Base-by-base conservation (phyloP, 2,329 filamentous ascomycete species). In the Coniochaeta hoffmannii region DNA sequence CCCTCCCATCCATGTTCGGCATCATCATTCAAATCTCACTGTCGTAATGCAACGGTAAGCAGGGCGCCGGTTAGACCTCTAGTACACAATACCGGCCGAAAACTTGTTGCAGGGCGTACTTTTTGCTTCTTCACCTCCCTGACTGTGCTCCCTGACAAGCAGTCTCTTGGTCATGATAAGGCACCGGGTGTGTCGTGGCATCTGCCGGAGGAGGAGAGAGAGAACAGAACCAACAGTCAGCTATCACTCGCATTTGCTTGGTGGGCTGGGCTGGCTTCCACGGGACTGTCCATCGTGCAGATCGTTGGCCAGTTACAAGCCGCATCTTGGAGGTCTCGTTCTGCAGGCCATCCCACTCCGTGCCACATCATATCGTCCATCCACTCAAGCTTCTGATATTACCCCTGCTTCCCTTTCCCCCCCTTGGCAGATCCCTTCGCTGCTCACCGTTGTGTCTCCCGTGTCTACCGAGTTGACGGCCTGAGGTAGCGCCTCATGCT, bases 401-500 rank as follows among this genome's bases (percentile, higher is more conserved):
- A 10, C 36, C 36, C 41, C 41, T 46, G 41, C n/a, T n/a, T n/a
- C n/a, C n/a, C n/a, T n/a, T n/a, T n/a, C n/a, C n/a, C n/a, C 41
- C 41, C 36, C 41, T 19, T 28, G 22, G 24, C 24, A 24, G 22
- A 7, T 36, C 38, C 38, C 14, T 44, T 9, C 38, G 9, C 22
- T 28, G 41, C 41, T 30, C 34, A 38, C 50, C 38, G 46, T 54
- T 7, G 11, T 44, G 28, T 44, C 34, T n/a, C n/a, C n/a, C 24
- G 17, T 52, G 31, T 10, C 9, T 28, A 30, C 41, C 44, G 36
- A 44, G 17, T 56, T 36, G 32, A 53, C 19, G 50, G 53, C 17
- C 41, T 50, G 31, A 56, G 53, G 56, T 61, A 65, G 58, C 55
- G 62, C 59, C 55, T 60, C 26, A 26, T 46, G 12, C 19, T 15